Conservation (phyloP, 106 monocot species). For the Platanthera zijinensis region DNA sequence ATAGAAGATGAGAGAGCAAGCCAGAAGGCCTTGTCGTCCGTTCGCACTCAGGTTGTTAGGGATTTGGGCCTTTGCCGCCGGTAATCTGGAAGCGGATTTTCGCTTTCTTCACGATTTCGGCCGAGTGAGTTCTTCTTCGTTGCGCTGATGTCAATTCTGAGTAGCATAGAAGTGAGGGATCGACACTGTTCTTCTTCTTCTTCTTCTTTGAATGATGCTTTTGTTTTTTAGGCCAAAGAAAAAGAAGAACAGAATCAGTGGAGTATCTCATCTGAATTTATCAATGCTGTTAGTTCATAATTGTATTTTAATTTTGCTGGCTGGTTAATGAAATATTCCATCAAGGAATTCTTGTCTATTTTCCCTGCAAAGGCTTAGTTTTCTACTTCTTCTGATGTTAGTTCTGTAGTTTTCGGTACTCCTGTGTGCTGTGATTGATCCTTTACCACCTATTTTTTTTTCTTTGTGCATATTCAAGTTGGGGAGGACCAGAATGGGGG, state of each 20-base stretch:
- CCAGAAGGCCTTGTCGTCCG: not conserved
- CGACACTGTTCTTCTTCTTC: not conserved
- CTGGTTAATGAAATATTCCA: not conserved
- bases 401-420: too few relatives aligned
- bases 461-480: not conserved
- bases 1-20: not conserved
- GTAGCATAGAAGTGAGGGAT: not conserved
- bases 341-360: not conserved
- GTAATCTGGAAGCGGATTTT: not conserved
- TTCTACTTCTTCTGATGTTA: too few relatives aligned
- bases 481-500: too few relatives aligned
- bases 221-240: not conserved
- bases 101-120: not conserved
- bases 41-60: not conserved
- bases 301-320: not conserved
- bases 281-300: not conserved
- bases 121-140: not conserved
- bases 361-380: not conserved
- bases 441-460: not conserved
- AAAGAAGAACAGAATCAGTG: not conserved
- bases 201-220: not conserved
- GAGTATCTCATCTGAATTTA: not conserved
- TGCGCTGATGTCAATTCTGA: too few relatives aligned
- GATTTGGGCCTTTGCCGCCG: not conserved
- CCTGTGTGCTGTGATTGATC: not conserved